These are phyloP conservation scores for Microbotryum intermedium DNA, from an alignment of 1,284 basidiomycete genomes.

Conservation along the genomic window DNA sequence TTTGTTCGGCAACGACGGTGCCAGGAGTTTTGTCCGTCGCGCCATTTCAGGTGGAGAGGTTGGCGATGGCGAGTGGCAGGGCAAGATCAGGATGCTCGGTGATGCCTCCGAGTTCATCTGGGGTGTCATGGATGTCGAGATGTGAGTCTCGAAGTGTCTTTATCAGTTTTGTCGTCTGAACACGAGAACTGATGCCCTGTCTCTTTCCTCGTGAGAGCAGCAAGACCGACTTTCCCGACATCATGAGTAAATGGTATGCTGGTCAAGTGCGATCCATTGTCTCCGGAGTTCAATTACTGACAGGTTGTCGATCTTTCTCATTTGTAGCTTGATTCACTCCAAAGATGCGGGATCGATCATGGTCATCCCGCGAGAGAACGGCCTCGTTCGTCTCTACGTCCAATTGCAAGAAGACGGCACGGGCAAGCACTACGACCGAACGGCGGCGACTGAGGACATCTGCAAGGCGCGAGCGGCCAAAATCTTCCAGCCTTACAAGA, in stretches of 20 bases:
- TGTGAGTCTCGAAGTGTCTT: constrained; percentile 11
- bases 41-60: constrained; percentile 33
- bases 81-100: constrained; percentile 37
- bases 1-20: constrained; percentile 42
- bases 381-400: constrained; percentile 36
- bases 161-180: not conserved
- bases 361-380: constrained; percentile 36
- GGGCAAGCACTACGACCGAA: constrained; percentile 22
- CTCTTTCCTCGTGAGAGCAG: not conserved
- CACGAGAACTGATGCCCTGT: not conserved
- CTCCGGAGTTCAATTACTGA: not conserved
- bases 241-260: constrained; percentile 24
- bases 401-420: constrained; percentile 32
- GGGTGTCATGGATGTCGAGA: constrained; percentile 33
- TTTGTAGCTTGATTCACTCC: constrained; percentile 34
- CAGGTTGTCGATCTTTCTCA: not conserved
- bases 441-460: constrained; percentile 38
- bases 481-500: constrained; percentile 41
- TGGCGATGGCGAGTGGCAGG: constrained; percentile 34
- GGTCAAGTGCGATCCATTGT: not conserved
- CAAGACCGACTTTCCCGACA: constrained; percentile 33
- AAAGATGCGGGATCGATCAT: constrained; percentile 35
- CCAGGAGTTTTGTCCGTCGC: constrained; percentile 36
- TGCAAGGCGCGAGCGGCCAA: constrained; percentile 40
- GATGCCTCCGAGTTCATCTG: constrained; percentile 40